These are phyloP conservation scores for Boechera stricta DNA, from an alignment of 345 rosid species.

Conservation along the genomic window DNA sequence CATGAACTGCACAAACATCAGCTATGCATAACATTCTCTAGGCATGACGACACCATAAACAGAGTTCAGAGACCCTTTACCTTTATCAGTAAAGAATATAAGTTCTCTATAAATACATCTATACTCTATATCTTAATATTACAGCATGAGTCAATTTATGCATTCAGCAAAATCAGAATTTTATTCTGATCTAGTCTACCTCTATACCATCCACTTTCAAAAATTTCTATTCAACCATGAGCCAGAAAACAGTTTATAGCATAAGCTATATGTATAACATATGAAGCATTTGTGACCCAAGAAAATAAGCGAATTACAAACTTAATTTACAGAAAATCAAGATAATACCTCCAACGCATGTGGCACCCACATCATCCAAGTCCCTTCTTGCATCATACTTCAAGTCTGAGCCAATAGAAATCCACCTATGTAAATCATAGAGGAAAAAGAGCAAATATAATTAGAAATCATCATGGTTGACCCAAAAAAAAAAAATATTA, in stretches of 20 bases:
- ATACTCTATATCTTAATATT: slow-evolving; percentile 13
- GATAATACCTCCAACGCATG: slow-evolving; percentile 68
- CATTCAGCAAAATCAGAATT: slow-evolving; percentile 19
- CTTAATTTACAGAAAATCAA: slow-evolving; percentile 20
- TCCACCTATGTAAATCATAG: slow-evolving; percentile 73
- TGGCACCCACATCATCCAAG: slow-evolving; percentile 95
- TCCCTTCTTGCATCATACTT: slow-evolving; percentile 97
- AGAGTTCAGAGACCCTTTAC: slow-evolving; percentile 18
- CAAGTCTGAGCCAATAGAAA: slow-evolving; percentile 97
- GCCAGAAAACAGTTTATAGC: slow-evolving; percentile 2
- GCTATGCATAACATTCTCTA: slow-evolving; percentile 29
- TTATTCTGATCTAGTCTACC: slow-evolving; percentile 17
- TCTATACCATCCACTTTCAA: slow-evolving; percentile 28
- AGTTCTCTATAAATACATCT: background rate
- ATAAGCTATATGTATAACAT: slow-evolving; percentile 24
- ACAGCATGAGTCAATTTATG: slow-evolving; percentile 15
- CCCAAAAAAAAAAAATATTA: background rate
- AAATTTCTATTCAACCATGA: slow-evolving; percentile 17
- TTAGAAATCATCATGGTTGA: slow-evolving; percentile 7
- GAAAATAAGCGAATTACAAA: slow-evolving; percentile 10
- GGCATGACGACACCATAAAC: slow-evolving; percentile 25
- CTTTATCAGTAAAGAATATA: slow-evolving; percentile 23
- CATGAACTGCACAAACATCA: slow-evolving; percentile 37
- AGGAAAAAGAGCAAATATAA: slow-evolving; percentile 28
- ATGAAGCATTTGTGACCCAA: slow-evolving; percentile 17